Evolutionary conservation across 2,329 filamentous ascomycete genomes (phyloP), one percentile per base, ranked within the genome.

Genomic region (Talaromyces amestolkiae): DNA sequence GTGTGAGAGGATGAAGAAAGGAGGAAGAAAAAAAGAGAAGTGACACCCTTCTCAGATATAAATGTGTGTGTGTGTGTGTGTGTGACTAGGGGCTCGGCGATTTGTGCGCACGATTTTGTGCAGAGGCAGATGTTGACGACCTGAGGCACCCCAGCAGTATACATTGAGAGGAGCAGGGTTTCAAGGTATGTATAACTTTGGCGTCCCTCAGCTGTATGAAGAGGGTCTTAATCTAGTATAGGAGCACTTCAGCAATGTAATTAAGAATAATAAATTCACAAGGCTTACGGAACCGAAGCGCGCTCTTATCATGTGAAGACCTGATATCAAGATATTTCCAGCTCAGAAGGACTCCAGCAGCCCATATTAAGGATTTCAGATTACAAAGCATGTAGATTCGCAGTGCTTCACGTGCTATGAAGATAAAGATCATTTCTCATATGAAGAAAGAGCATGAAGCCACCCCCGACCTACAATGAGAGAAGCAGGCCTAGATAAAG

Each of bases 31-130:
- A 19, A 43, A 27, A 27, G 13, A 31, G 6, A 22, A 7, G 3
- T 33, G 51, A 56, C 17, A 11, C 10, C 53, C 33, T 56, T 56
- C 53, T 39, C 53, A 56, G 33, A 37, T 56, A 37, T 56, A 24
- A 9, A 56, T 56, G 3, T 56, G 33, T 15, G 39, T n/a, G 15
- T 33, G 33, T 56, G 27, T 31, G 27, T 31, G 24, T 45, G 19
- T 43, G 39, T 58, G 37, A 45, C 39, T 45, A 59, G 37, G 5
- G 37, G 37, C 37, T 59, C 56, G 56, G 56, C 56, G 39, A 41
- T 9, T 33, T 53, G 9, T 27, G 22, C 13, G 45, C 45, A 2
- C 8, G 6, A 33, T 11, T 33, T 10, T 53, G 49, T 53, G 49
- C 49, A 53, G 15, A 53, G 33, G 15, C 11, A 22, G n/a, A 22